Conservation (phyloP, 192 early-diverging fungal species). For the Cetraspora pellucida region DNA sequence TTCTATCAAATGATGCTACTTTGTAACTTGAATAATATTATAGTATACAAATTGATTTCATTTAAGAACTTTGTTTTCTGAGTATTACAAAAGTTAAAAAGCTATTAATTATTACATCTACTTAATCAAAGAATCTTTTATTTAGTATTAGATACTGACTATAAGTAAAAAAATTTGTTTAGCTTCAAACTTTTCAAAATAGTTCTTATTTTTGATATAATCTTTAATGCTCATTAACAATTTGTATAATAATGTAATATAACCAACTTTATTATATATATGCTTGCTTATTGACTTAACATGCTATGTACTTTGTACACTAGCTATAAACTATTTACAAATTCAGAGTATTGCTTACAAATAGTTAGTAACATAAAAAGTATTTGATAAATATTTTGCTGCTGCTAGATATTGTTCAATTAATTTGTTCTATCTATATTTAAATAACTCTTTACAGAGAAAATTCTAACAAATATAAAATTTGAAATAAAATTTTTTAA, state of each 20-base stretch:
- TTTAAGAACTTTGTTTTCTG: too few species aligned
- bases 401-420: background rate
- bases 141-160: background rate
- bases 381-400: background rate
- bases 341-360: background rate
- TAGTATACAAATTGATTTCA: background rate
- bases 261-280: background rate
- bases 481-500: background rate
- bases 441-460: background rate
- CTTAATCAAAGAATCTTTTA: background rate
- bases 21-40: background rate
- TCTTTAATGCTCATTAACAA: background rate
- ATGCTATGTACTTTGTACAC: background rate
- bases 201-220: background rate
- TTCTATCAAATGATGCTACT: conserved; percentile 7
- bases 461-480: background rate
- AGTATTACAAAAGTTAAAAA: background rate
- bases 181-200: background rate
- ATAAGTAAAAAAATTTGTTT: background rate
- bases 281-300: background rate
- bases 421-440: background rate
- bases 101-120: background rate
- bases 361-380: background rate
- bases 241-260: background rate
- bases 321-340: background rate